phyloP scores from a whole-genome alignment of 2,329 filamentous ascomycete species.

The Botrytis tulipae region DNA sequence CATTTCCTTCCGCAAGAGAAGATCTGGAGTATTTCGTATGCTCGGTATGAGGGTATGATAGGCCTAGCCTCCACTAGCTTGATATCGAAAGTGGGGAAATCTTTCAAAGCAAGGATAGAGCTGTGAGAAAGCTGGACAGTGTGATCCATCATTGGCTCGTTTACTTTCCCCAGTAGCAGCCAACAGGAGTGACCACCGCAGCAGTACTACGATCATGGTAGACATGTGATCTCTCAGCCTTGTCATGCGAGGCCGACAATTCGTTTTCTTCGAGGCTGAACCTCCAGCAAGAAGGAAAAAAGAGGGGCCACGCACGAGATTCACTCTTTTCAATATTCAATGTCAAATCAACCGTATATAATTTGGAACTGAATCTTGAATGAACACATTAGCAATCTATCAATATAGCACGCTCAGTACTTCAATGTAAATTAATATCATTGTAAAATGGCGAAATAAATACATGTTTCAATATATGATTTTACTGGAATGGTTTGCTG shows the following conservation, averaged over 20 bases:
- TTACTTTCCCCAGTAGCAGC: not conserved
- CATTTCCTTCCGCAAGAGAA: not conserved
- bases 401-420: not conserved
- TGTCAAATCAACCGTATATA: not conserved
- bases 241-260: not conserved
- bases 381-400: not conserved
- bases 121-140: not conserved
- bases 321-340: not conserved
- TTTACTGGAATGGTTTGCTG: not conserved
- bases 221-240: slow-evolving; percentile 13
- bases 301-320: not conserved
- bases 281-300: not conserved
- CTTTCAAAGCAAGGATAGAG: not conserved
- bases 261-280: slow-evolving; percentile 3
- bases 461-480: not conserved
- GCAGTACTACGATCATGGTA: not conserved
- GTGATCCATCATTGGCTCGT: not conserved
- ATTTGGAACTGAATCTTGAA: not conserved
- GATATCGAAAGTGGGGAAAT: not conserved
- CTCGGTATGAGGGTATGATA: not conserved
- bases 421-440: not conserved
- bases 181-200: not conserved
- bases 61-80: not conserved
- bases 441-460: not conserved
- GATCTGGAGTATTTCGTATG: not conserved